These are phyloP conservation scores for Albophoma yamanashiensis DNA, from an alignment of 2,329 filamentous ascomycete genomes.

Conservation along the genomic window DNA sequence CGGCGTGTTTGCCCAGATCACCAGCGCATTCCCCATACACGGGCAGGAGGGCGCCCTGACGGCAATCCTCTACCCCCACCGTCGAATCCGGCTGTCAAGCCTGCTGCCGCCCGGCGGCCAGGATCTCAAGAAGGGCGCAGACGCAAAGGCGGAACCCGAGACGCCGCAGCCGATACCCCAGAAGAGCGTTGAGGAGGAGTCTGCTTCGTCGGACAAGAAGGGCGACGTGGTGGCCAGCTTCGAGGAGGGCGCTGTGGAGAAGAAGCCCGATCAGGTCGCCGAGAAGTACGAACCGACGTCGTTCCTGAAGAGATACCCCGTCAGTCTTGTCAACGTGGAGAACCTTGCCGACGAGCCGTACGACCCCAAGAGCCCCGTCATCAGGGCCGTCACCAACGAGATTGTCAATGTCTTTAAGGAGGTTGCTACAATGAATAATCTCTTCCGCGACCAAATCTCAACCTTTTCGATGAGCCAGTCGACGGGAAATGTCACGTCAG, in stretches of 20 bases:
- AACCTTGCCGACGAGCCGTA: slow-evolving; percentile 83
- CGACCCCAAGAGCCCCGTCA: slow-evolving; percentile 80
- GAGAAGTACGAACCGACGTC: slow-evolving; percentile 75
- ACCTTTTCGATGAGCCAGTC: slow-evolving; percentile 95
- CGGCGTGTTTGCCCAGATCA: slow-evolving; percentile 95
- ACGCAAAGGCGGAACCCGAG: slow-evolving; percentile 35
- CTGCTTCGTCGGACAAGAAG: slow-evolving; percentile 52
- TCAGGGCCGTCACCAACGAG: slow-evolving; percentile 88
- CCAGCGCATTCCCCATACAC: slow-evolving; percentile 84
- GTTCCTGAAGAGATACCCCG: slow-evolving; percentile 82
- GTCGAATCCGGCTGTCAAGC: slow-evolving; percentile 81
- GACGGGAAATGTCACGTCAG: slow-evolving; percentile 86
- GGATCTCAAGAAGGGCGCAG: slow-evolving; percentile 37
- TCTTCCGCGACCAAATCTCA: slow-evolving; percentile 95
- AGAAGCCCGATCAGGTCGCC: slow-evolving; percentile 37
- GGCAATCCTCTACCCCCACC: slow-evolving; percentile 90
- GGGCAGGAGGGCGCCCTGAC: slow-evolving; percentile 80
- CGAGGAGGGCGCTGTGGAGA: slow-evolving; percentile 65
- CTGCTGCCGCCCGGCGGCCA: slow-evolving; percentile 58
- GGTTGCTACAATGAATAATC: slow-evolving; percentile 82
- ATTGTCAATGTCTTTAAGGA: slow-evolving; percentile 99
- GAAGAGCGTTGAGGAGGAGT: slow-evolving; percentile 41
- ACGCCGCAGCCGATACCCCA: slow-evolving; percentile 49
- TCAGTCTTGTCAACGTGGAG: slow-evolving; percentile 91
- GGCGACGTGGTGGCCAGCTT: slow-evolving; percentile 97